These are phyloP conservation scores for Termitomyces sp. DNA, from an alignment of 768 basidiomycete genomes.

Conservation along the genomic window DNA sequence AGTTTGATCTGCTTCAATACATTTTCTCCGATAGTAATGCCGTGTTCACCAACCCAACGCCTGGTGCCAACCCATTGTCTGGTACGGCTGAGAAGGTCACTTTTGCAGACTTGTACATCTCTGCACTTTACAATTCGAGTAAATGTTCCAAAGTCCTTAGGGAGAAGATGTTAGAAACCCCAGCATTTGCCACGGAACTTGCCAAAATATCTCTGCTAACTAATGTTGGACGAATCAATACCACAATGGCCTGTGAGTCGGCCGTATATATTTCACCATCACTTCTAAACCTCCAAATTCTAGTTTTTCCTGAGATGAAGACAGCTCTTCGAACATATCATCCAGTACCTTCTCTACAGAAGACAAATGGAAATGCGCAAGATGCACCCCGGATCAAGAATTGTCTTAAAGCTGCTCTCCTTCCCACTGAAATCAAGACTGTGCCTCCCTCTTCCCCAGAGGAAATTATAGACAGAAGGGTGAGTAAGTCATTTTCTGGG, in stretches of 20 bases:
- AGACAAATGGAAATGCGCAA: constrained; percentile 83
- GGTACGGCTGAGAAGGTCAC: constrained; percentile 50
- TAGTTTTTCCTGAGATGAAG: constrained; percentile 93
- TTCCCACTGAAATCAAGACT: constrained; percentile 62
- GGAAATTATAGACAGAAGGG: constrained; percentile 65
- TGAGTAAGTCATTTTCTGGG: constrained; percentile 29
- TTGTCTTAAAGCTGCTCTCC: constrained; percentile 75
- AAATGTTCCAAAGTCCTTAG: constrained; percentile 87
- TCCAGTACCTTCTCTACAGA: constrained; percentile 85
- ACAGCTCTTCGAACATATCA: constrained; percentile 87
- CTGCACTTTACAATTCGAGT: constrained; percentile 71
- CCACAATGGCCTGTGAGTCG: constrained; percentile 79
- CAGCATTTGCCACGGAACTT: constrained; percentile 72
- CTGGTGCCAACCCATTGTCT: constrained; percentile 38
- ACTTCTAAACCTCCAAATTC: constrained; percentile 11
- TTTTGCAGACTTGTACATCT: constrained; percentile 82
- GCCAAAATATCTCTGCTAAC: constrained; percentile 82
- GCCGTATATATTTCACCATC: constrained; percentile 1
- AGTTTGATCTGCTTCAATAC: constrained; percentile 77
- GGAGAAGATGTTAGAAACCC: constrained; percentile 82
- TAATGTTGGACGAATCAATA: constrained; percentile 89
- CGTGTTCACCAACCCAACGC: constrained; percentile 67
- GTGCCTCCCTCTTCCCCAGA: constrained; percentile 69
- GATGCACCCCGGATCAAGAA: constrained; percentile 93
- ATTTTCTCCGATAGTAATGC: constrained; percentile 67